phyloP scores from a whole-genome alignment of 352 stramenopile species.

The Globisporangium splendens region DNA sequence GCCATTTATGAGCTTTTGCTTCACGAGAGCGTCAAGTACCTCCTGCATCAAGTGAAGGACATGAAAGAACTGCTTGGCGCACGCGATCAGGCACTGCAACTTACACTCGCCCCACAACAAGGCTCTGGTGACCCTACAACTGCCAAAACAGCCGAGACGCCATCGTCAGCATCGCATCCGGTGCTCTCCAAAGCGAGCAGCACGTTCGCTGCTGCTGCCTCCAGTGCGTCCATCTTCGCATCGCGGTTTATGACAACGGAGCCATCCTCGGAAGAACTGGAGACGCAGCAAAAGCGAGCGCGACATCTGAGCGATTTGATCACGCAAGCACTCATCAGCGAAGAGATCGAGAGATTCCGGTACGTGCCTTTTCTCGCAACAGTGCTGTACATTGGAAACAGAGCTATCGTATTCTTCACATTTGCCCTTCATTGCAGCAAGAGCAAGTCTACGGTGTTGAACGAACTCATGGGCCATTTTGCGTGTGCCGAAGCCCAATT shows the following conservation, averaged over 20 bases:
- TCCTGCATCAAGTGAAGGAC: constrained; percentile 47
- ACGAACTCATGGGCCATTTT: constrained; percentile 54
- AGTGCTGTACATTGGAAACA: no score
- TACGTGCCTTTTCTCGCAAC: no score
- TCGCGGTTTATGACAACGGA: constrained; percentile 42
- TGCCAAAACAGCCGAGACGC: not conserved
- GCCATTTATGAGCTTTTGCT: constrained; percentile 65
- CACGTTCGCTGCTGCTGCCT: constrained; percentile 26
- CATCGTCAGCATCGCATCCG: constrained; percentile 11
- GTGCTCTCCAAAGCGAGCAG: constrained; percentile 13
- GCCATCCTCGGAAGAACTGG: constrained; percentile 23
- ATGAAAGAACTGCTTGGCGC: constrained; percentile 59
- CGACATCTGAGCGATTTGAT: constrained; percentile 40
- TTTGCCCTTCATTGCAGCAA: no score
- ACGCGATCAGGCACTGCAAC: constrained; percentile 33
- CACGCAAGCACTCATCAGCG: constrained; percentile 52
- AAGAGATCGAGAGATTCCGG: constrained; percentile 62
- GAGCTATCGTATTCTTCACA: no score
- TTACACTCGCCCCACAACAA: not conserved
- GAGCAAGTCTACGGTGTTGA: constrained; percentile 35
- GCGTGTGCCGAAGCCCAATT: constrained; percentile 56
- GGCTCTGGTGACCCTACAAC: not conserved
- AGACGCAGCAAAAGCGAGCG: constrained; percentile 37
- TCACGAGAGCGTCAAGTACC: constrained; percentile 63
- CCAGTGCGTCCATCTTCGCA: constrained; percentile 31